phyloP scores from a whole-genome alignment of 1,139 yeast genomes.

The Lodderomyces beijingensis region DNA sequence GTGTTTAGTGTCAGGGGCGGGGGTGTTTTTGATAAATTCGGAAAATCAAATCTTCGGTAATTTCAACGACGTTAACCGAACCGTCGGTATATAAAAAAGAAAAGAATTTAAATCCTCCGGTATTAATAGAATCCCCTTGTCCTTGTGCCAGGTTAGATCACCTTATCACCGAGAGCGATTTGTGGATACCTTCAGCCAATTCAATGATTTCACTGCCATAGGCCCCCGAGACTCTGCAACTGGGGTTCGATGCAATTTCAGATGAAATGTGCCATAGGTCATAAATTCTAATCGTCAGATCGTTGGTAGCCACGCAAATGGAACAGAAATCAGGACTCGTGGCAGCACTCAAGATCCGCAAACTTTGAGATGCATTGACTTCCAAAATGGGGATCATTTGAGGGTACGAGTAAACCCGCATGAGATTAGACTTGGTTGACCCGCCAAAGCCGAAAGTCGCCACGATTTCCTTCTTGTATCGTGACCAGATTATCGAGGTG shows the following conservation, averaged over 20 bases:
- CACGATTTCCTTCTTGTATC: constrained; percentile 53
- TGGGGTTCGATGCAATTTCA: constrained; percentile 23
- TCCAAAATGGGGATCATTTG: constrained; percentile 45
- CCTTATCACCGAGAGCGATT: constrained; percentile 12
- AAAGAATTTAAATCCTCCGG: no score
- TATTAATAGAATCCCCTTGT: no score
- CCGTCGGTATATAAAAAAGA: no score
- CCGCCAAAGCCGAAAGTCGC: constrained; percentile 82
- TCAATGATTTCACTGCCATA: constrained; percentile 61
- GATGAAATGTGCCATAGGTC: constrained; percentile 51
- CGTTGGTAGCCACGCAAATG: constrained; percentile 72
- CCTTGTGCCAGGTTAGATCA: no score
- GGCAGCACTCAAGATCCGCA: constrained; percentile 63
- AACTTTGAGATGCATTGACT: constrained; percentile 49
- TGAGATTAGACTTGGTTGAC: constrained; percentile 38
- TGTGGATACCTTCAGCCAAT: constrained; percentile 48
- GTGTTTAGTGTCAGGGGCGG: no score
- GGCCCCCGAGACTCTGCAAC: constrained; percentile 29
- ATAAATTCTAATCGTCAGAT: constrained; percentile 71
- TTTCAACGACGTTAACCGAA: no score
- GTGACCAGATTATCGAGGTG: constrained; percentile 77
- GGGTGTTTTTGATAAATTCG: no score
- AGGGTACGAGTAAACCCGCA: constrained; percentile 67
- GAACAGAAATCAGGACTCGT: constrained; percentile 58
- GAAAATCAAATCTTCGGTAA: no score